phyloP scores from a whole-genome alignment of 345 rosid genomes.

The Rhizophora mangle region DNA sequence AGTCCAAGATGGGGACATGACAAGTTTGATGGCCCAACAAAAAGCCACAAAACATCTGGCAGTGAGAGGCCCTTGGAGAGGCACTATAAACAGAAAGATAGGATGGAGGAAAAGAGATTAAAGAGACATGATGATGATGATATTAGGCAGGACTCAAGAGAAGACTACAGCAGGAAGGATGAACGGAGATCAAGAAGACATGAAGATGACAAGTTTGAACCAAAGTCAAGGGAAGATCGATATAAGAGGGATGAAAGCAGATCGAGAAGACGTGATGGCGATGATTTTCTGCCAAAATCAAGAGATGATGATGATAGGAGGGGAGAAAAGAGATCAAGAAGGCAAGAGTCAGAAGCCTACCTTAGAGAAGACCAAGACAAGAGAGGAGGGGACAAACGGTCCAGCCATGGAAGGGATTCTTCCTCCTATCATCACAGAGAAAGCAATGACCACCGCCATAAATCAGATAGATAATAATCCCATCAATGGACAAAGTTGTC shows the following conservation, averaged over 20 bases:
- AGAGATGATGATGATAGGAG: constrained; percentile 15
- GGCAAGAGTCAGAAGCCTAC: constrained; percentile 35
- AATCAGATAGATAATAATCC: constrained; percentile 19
- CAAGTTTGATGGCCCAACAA: constrained; percentile 52
- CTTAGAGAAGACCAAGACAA: constrained; percentile 29
- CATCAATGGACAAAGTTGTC: neutral
- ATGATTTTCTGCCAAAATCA: constrained; percentile 21
- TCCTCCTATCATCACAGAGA: constrained; percentile 29
- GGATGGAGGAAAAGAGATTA: constrained; percentile 15
- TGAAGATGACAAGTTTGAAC: constrained; percentile 15
- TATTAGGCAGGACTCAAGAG: constrained; percentile 4
- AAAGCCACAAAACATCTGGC: constrained; percentile 35
- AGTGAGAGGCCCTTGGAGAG: constrained; percentile 10
- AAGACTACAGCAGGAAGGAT: constrained; percentile 27
- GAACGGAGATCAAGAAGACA: constrained; percentile 31
- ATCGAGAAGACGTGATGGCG: neutral
- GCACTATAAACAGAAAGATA: constrained; percentile 10
- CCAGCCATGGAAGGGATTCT: constrained; percentile 25
- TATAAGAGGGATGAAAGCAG: constrained; percentile 14
- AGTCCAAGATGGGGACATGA: constrained; percentile 66
- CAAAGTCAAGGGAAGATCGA: constrained; percentile 15
- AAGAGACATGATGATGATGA: constrained; percentile 22
- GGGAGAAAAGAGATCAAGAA: constrained; percentile 43
- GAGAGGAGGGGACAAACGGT: constrained; percentile 19
- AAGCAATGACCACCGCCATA: constrained; percentile 24